Base-by-base conservation (phyloP, 1,284 basidiomycete species). In the Exobasidium cylindrosporum region DNA sequence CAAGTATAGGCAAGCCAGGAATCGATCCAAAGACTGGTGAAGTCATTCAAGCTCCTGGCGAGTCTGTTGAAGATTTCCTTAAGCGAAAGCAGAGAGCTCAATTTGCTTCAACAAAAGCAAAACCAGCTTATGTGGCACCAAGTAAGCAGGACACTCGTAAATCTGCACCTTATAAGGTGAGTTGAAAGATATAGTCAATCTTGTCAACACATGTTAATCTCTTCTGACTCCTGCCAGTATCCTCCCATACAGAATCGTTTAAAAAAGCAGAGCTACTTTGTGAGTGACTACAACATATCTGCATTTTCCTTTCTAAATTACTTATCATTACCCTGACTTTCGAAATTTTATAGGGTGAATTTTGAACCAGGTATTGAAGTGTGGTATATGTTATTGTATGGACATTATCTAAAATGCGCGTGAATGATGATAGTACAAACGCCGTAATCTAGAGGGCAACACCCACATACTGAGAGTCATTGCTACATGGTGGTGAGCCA, bases 201-300 rank as follows among this genome's bases (percentile, higher is more conserved):
- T 21, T 50, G n/a, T 26, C 53, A 30, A 31, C 17, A 26, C 4
- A 32, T 29, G 44, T 58, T 35, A 44, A 23, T 65, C 62, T 59
- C n/a, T 64, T 69, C 71, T 71, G 56, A 73, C 70, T 55, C 47
- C 35, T 29, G n/a, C 53, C 67, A 73, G 71, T 69, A 73, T 62
- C 71, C 71, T 66, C 69, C 64, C 49, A 65, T 72, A 66, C 71
- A 73, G 71, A 69, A 58, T 58, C 71, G 71, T 30, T 63, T 73
- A 61, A 73, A 73, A 65, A 73, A 73, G 65, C 63, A 68, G 64
- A 72, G 69, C 44, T 73, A 71, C 63, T 73, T 71, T 63, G 71
- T 73, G 64, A 72, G 71, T 72, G 26, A 21, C 21, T 40, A 45
- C 10, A 11, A 45, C 17, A 45, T 45, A 4, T 14, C 11, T 14